Conservation (phyloP, 257 asterid species). For the Schizonepeta tenuifolia region DNA sequence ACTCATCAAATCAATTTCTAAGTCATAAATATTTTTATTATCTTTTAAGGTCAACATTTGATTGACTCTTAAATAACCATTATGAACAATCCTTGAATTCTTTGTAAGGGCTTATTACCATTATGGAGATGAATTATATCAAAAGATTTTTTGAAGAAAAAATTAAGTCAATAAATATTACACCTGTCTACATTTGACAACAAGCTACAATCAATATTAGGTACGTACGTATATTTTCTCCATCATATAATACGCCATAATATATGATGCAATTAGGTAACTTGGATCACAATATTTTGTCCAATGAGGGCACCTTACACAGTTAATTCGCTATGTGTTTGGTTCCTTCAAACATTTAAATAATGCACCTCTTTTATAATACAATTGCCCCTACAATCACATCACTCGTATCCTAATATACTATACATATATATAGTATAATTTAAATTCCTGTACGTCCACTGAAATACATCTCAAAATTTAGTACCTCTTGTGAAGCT, state of each 20-base stretch:
- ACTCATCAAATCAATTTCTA: neutral
- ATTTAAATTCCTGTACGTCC: too few relatives aligned
- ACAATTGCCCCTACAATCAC: neutral
- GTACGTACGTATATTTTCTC: constrained; percentile 12
- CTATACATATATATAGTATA: too few relatives aligned
- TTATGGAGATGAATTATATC: neutral
- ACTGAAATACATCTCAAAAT: neutral
- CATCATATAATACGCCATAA: constrained; percentile 6
- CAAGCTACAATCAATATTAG: neutral
- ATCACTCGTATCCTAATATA: too few relatives aligned
- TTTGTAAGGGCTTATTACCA: neutral
- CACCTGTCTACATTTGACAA: neutral
- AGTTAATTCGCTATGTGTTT: neutral
- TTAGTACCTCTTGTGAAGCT: neutral
- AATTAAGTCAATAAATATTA: neutral
- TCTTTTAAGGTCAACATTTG: neutral
- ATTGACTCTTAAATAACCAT: neutral
- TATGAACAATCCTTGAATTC: neutral
- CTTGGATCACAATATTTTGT: constrained; percentile 8
- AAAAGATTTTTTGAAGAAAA: neutral
- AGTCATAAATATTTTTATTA: neutral
- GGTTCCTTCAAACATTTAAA: neutral
- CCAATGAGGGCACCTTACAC: neutral
- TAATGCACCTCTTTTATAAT: neutral
- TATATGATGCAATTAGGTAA: constrained; percentile 12